phyloP scores from a whole-genome alignment of 164 flowering plant species.

The Vitis rupestris region DNA sequence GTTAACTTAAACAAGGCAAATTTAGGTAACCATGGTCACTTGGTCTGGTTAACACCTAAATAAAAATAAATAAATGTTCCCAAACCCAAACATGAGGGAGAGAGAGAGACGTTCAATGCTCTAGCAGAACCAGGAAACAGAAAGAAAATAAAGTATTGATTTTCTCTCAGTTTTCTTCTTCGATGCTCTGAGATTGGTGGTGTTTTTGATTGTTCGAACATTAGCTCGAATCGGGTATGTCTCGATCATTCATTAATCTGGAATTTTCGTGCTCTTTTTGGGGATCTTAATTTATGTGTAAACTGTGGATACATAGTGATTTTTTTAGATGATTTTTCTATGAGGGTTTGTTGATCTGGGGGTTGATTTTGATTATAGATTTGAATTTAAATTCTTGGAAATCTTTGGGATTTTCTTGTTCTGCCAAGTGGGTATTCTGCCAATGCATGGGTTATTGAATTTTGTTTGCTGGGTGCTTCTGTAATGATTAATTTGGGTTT shows the following conservation, averaged over 20 bases:
- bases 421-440: slow-evolving; percentile 13
- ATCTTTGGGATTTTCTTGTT: not conserved
- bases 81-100: slow-evolving; percentile 5
- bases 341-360: slow-evolving; percentile 12
- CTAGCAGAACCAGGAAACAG: not conserved
- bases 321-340: not conserved
- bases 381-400: slow-evolving; percentile 2
- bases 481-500: not conserved
- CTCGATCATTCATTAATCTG: slow-evolving; percentile 19
- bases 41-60: not conserved
- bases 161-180: slow-evolving; percentile 7
- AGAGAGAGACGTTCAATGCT: slow-evolving; percentile 14
- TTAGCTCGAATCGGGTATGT: slow-evolving; percentile 25
- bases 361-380: slow-evolving; percentile 8
- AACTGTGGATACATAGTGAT: not conserved
- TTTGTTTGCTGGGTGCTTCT: slow-evolving; percentile 3
- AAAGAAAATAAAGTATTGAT: not conserved
- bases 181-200: slow-evolving; percentile 24
- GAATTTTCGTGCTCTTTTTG: not conserved
- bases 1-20: slow-evolving; percentile 5
- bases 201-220: slow-evolving; percentile 16
- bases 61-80: slow-evolving; percentile 3
- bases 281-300: slow-evolving; percentile 11
- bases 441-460: slow-evolving; percentile 5
- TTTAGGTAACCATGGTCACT: slow-evolving; percentile 6